Percentiles rank a stretch among this genome's conserved stretches.
These are phyloP conservation scores for Teunomyces stri DNA, from an alignment of 805 yeast genomes.

Conservation along the genomic window DNA sequence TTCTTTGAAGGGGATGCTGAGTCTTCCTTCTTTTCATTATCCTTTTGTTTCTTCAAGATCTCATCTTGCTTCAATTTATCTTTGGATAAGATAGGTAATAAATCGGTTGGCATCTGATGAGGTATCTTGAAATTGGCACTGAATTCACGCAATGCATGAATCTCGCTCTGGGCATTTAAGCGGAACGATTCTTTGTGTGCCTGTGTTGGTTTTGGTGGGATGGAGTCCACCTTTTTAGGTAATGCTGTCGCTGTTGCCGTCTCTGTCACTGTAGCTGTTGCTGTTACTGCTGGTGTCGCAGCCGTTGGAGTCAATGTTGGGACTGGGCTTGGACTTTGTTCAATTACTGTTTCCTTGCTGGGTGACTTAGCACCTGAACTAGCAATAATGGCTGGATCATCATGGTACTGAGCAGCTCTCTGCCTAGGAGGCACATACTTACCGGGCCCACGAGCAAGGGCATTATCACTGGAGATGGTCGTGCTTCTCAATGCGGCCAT, in stretches of 20 bases:
- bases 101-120: constrained; percentile 55
- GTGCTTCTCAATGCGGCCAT: constrained; percentile 46
- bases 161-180: constrained; percentile 56
- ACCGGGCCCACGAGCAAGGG: constrained; percentile 24
- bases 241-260: neutral
- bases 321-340: neutral
- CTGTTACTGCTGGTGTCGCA: constrained; percentile 6
- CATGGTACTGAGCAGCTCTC: constrained; percentile 48
- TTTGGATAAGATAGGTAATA: constrained; percentile 68
- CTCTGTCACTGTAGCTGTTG: neutral
- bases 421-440: constrained; percentile 58
- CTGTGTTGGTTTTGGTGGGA: constrained; percentile 26
- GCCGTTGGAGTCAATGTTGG: constrained; percentile 2
- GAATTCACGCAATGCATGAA: constrained; percentile 71
- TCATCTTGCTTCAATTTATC: constrained; percentile 65
- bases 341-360: neutral
- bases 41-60: constrained; percentile 42
- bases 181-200: constrained; percentile 37
- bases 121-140: constrained; percentile 79
- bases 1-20: constrained; percentile 28
- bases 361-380: constrained; percentile 39
- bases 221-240: constrained; percentile 27
- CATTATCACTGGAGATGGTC: constrained; percentile 15
- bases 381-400: constrained; percentile 67
- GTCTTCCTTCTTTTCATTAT: constrained; percentile 7